A percentile compares a stretch with the other conserved stretches of the same genome.
Conservation (phyloP, 805 yeast genomes). For the Cyberlindnera petersonii region DNA sequence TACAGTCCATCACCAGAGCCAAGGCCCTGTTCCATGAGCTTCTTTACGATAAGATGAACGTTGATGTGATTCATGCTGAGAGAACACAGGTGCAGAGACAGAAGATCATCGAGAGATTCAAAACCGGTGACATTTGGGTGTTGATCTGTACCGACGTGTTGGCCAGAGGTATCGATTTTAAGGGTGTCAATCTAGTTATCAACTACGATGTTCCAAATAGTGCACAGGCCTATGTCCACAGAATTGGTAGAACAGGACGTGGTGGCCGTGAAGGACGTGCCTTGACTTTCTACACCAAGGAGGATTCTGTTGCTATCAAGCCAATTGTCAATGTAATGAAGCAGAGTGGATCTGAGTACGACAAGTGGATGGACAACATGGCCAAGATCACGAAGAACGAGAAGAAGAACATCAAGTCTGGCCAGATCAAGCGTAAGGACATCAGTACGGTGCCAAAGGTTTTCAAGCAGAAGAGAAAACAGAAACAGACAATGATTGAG, state of each 20-base stretch:
- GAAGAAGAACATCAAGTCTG: constrained; percentile 54
- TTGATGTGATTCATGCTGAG: constrained; percentile 95
- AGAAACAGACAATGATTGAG: constrained; percentile 65
- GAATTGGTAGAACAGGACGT: constrained; percentile 99
- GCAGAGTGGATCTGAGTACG: constrained; percentile 75
- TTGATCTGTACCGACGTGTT: constrained; percentile 94
- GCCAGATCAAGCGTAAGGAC: constrained; percentile 59
- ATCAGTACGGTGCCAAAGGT: constrained; percentile 83
- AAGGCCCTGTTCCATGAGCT: constrained; percentile 93
- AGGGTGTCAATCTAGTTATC: constrained; percentile 89
- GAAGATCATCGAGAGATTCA: constrained; percentile 76
- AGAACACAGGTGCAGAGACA: constrained; percentile 87
- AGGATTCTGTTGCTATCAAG: constrained; percentile 70
- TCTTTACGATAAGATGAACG: constrained; percentile 85
- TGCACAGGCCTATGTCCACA: constrained; percentile 93
- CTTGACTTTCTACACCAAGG: constrained; percentile 89
- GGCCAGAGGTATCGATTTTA: constrained; percentile 95
- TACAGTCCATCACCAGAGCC: constrained; percentile 90
- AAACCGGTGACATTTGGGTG: constrained; percentile 91
- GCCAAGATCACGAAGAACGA: constrained; percentile 61
- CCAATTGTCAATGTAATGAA: constrained; percentile 93
- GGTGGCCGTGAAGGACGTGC: constrained; percentile 86
- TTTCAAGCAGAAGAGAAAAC: constrained; percentile 59
- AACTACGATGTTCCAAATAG: constrained; percentile 95
- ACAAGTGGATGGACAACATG: constrained; percentile 78